Percentiles rank a stretch among this genome's conserved stretches.
Conservation (phyloP, 805 yeast species). For the Yarrowia sp. region DNA sequence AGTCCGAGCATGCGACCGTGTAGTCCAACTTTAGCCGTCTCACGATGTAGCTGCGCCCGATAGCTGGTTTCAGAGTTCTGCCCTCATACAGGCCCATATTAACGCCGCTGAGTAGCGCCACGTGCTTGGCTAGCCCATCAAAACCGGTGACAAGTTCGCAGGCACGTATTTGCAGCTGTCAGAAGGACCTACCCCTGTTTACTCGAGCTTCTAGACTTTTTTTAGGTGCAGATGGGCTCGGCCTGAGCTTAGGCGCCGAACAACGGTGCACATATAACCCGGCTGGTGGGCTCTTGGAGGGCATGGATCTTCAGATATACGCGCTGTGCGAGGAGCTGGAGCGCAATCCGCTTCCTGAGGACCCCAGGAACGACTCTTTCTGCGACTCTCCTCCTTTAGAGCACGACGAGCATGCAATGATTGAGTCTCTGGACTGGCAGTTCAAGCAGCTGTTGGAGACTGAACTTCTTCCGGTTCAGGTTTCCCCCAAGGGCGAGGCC, state of each 20-base stretch:
- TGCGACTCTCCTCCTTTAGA: background rate
- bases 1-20: too few species aligned
- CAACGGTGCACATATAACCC: background rate
- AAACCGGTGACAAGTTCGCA: background rate
- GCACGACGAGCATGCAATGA: background rate
- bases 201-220: conserved; percentile 1
- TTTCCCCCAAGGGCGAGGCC: background rate
- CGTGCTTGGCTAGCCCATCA: background rate
- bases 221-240: background rate
- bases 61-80: too few species aligned
- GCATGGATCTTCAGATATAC: conserved; percentile 1
- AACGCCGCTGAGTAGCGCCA: background rate
- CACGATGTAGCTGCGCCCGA: too few species aligned
- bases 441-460: background rate
- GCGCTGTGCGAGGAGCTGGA: background rate
- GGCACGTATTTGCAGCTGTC: background rate
- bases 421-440: background rate
- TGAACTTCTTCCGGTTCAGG: background rate
- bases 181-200: background rate
- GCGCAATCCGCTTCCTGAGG: background rate
- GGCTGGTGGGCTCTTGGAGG: too few species aligned
- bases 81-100: background rate
- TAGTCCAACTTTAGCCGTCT: too few species aligned
- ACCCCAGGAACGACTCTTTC: background rate
- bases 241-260: too few species aligned